Conservation (phyloP, 179 eudicot genomes). For the Heliamphora pulchella region DNA sequence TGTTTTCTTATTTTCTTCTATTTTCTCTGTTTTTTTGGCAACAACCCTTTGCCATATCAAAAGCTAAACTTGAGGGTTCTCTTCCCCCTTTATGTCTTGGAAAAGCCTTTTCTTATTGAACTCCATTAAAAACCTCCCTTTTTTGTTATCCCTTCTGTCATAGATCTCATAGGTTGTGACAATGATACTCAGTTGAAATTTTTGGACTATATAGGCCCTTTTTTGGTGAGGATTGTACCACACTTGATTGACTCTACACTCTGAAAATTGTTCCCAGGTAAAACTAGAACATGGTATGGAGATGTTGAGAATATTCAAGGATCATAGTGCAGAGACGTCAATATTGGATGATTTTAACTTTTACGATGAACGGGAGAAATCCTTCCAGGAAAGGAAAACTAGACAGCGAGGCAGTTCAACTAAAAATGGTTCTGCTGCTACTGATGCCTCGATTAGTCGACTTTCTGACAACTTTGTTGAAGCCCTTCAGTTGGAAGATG, state of each 20-base stretch:
- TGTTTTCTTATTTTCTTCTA: neutral
- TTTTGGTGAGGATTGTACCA: neutral
- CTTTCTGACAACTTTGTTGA: constrained; percentile 64
- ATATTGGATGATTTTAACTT: constrained; percentile 77
- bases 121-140: neutral
- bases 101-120: neutral
- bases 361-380: constrained; percentile 78
- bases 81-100: neutral
- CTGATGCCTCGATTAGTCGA: constrained; percentile 44
- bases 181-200: neutral
- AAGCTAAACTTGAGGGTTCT: neutral
- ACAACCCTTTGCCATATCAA: too few relatives aligned
- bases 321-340: constrained; percentile 57
- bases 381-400: constrained; percentile 64
- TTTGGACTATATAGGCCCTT: neutral
- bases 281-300: constrained; percentile 78
- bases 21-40: neutral
- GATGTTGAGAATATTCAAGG: constrained; percentile 85
- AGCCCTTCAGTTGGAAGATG: constrained; percentile 62
- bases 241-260: neutral
- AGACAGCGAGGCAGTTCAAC: constrained; percentile 49
- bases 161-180: neutral
- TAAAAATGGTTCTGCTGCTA: constrained; percentile 19
- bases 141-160: neutral
- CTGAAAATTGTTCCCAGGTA: constrained; percentile 43